These are phyloP conservation scores for Mycena leptocephala DNA, from an alignment of 768 basidiomycete species.

Conservation along the genomic window DNA sequence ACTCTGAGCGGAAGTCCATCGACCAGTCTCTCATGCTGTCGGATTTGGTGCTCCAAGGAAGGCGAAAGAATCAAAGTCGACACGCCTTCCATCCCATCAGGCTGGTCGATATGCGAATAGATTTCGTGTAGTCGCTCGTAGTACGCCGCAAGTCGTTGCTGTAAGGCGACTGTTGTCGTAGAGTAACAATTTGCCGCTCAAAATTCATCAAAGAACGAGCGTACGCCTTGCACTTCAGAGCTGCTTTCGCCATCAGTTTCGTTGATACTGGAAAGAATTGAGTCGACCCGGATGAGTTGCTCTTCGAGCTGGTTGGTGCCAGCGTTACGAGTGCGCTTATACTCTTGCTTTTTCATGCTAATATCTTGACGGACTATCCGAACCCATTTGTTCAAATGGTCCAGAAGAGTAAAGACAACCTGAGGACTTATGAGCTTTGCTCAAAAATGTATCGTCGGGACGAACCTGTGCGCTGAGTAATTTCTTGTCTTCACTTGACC, in stretches of 20 bases:
- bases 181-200: constrained; percentile 82
- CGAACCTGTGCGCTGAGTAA: constrained; percentile 94
- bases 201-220: constrained; percentile 96
- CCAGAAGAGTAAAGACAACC: constrained; percentile 95
- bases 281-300: constrained; percentile 83
- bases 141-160: constrained; percentile 70
- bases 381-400: constrained; percentile 94
- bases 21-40: constrained; percentile 98
- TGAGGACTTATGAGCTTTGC: constrained; percentile 48
- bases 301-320: constrained; percentile 62
- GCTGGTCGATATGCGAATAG: constrained; percentile 96
- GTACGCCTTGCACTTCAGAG: constrained; percentile 94
- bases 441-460: neutral
- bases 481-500: constrained; percentile 82
- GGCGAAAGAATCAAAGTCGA: constrained; percentile 92
- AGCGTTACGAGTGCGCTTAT: constrained; percentile 64
- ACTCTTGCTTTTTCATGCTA: constrained; percentile 63
- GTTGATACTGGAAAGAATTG: constrained; percentile 87
- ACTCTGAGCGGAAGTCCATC: constrained; percentile 98
- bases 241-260: constrained; percentile 94
- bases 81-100: constrained; percentile 99
- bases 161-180: constrained; percentile 59
- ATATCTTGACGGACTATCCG: constrained; percentile 81
- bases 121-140: constrained; percentile 97
- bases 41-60: constrained; percentile 94